These are phyloP conservation scores for Kwoniella sp. DNA, from an alignment of 768 basidiomycete genomes.

Conservation along the genomic window DNA sequence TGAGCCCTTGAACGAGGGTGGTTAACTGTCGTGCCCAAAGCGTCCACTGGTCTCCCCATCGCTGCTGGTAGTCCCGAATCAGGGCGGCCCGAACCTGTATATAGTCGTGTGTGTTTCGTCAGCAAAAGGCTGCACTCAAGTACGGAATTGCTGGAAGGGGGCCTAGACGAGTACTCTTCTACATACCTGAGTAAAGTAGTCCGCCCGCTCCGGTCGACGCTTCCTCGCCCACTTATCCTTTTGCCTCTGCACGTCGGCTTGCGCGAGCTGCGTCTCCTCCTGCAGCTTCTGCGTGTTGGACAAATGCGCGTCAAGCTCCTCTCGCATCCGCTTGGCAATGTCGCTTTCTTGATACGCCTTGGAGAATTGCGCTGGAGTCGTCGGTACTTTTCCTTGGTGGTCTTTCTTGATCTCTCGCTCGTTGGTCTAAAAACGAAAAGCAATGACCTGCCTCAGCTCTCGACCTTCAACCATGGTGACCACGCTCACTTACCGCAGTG, in stretches of 20 bases:
- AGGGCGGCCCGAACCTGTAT: constrained; percentile 46
- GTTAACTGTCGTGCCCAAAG: constrained; percentile 50
- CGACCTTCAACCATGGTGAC: background rate
- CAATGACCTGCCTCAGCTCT: background rate
- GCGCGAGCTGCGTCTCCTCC: constrained; percentile 31
- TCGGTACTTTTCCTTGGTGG: constrained; percentile 56
- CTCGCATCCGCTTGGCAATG: constrained; percentile 37
- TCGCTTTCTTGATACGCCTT: constrained; percentile 34
- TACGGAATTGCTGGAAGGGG: no score
- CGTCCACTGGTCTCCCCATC: constrained; percentile 51
- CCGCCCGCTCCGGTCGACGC: constrained; percentile 35
- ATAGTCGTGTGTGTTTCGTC: no score
- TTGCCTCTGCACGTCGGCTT: constrained; percentile 31
- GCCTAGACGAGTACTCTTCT: no score
- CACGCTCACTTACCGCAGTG: constrained; percentile 28
- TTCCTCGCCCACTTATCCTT: constrained; percentile 39
- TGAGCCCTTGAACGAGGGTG: constrained; percentile 59
- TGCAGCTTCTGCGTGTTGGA: constrained; percentile 13
- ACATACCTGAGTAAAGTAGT: constrained; percentile 29
- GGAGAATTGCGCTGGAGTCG: constrained; percentile 43
- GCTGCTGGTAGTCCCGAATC: constrained; percentile 43
- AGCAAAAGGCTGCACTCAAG: background rate
- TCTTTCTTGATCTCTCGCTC: constrained; percentile 78
- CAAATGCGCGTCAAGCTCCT: constrained; percentile 44
- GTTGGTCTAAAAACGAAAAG: constrained; percentile 60